Base-by-base conservation (phyloP, 2,329 filamentous ascomycete species). In the Bretziella fagacearum region DNA sequence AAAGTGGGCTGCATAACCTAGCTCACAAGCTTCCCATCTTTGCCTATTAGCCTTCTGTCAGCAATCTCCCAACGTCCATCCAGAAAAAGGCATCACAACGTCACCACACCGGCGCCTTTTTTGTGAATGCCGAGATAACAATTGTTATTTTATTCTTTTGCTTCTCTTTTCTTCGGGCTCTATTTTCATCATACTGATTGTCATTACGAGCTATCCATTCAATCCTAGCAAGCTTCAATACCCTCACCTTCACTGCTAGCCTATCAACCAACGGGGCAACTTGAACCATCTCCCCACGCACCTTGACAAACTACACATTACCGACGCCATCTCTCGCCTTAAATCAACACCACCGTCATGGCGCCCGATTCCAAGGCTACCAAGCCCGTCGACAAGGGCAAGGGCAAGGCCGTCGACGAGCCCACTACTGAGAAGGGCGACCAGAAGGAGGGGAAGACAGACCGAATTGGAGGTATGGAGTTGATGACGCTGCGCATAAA, bases 341-440 rank as follows among this genome's bases (percentile, higher is more conserved):
- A 6, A 20, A 15, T 22, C 13, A 10, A 39, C 22, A 39, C 23
- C 33, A 30, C 17, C 15, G 18, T 65, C 66, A 94, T 96, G 91
- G 87, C 87, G 68, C 84, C 93, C 72, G 85, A 93, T 66, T 84
- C 81, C 69, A 84, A 93, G 67, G 74, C 80, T 71, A 73, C 82
- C 63, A 84, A 82, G 65, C 70, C 81, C 62, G 74, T 78, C 63
- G 85, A 94, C 66, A 96, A 96, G 74, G 87, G 86, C 66, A 98
- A 98, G 73, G 89, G 78, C 62, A 98, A 96, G 71, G 85, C 80
- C 53, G 71, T 79, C 52, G 79, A 84, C 50, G 74, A 75, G 57
- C 63, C 72, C 42, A 63, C 74, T 55, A 65, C 71, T 46, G 45
- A 50, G 10, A 83, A 86, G 60, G 81, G 79, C 55, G 83, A 83